phyloP scores from a whole-genome alignment of 1,139 yeast species.

The Taphrina communis region DNA sequence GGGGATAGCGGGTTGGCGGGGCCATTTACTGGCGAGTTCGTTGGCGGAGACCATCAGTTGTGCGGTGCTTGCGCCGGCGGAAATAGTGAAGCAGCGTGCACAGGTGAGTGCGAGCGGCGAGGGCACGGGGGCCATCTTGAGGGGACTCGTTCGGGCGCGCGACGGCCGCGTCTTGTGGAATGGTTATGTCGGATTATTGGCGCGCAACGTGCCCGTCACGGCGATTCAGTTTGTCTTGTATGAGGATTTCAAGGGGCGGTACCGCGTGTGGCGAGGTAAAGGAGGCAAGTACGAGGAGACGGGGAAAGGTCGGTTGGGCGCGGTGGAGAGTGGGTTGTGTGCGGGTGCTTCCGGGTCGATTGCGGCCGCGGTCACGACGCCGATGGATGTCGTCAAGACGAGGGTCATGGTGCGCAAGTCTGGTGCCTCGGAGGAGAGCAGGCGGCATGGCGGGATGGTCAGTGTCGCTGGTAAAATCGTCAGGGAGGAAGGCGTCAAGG shows the following conservation, averaged over 20 bases:
- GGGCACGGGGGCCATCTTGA: conserved; percentile 67
- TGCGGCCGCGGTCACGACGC: conserved; percentile 93
- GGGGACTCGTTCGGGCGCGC: conserved; percentile 55
- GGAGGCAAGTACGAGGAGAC: conserved; percentile 3
- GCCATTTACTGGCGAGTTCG: conserved; percentile 37
- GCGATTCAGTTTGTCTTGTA: conserved; percentile 92
- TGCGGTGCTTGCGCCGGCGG: conserved; percentile 92
- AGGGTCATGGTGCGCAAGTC: conserved; percentile 65
- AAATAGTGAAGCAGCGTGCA: conserved; percentile 91
- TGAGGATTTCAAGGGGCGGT: conserved; percentile 70
- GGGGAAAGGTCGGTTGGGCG: conserved; percentile 58
- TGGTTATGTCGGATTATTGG: conserved; percentile 89
- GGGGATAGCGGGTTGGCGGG: conserved; percentile 23
- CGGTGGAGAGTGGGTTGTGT: conserved; percentile 73
- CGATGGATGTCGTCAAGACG: conserved; percentile 89
- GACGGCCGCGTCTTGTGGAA: conserved; percentile 81
- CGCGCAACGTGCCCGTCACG: conserved; percentile 96
- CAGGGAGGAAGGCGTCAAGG: conserved; percentile 68
- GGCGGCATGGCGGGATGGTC: conserved; percentile 56
- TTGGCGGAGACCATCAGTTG: conserved; percentile 58
- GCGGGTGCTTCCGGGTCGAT: conserved; percentile 84
- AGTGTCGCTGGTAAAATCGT: conserved; percentile 59
- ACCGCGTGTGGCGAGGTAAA: not conserved
- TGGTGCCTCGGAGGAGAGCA: conserved; percentile 49
- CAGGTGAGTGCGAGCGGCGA: conserved; percentile 66